These are phyloP conservation scores for Diaporthe velutina DNA, from an alignment of 2,329 filamentous ascomycete species.

Conservation along the genomic window DNA sequence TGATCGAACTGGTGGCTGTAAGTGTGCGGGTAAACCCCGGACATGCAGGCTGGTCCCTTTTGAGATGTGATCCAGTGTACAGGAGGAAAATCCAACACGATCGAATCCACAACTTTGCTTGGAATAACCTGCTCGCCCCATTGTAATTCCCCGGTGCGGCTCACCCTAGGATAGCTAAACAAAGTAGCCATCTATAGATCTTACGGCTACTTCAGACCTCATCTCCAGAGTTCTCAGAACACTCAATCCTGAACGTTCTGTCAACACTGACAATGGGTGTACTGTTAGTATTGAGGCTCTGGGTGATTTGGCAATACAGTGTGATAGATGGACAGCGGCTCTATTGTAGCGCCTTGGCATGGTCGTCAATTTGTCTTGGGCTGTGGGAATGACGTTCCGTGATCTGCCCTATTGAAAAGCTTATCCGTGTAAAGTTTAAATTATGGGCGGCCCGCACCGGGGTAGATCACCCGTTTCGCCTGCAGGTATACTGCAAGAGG, in stretches of 20 bases:
- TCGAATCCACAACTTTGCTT: background rate
- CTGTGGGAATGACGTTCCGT: background rate
- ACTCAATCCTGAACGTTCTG: too few relatives aligned
- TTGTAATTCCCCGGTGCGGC: too few relatives aligned
- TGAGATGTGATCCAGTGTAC: background rate
- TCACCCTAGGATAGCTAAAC: too few relatives aligned
- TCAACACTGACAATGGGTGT: too few relatives aligned
- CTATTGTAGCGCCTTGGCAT: background rate
- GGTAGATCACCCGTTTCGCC: slow-evolving; percentile 3
- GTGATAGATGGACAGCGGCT: background rate
- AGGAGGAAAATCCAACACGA: background rate
- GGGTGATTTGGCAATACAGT: background rate
- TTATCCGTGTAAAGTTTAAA: slow-evolving; percentile 3
- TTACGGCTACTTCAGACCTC: too few relatives aligned
- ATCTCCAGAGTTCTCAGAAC: too few relatives aligned
- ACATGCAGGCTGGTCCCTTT: background rate
- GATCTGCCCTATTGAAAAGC: slow-evolving; percentile 16
- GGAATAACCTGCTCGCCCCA: background rate
- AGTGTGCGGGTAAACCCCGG: background rate
- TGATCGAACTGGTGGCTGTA: background rate
- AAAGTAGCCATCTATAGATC: background rate
- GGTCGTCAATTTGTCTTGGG: background rate
- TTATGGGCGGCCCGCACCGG: slow-evolving; percentile 1
- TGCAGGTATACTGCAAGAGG: background rate
- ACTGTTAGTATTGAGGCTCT: too few relatives aligned